A percentile compares a stretch with the other conserved stretches of the same genome.
Conservation (phyloP, 2,329 filamentous ascomycete species). For the Nakataea oryzae region DNA sequence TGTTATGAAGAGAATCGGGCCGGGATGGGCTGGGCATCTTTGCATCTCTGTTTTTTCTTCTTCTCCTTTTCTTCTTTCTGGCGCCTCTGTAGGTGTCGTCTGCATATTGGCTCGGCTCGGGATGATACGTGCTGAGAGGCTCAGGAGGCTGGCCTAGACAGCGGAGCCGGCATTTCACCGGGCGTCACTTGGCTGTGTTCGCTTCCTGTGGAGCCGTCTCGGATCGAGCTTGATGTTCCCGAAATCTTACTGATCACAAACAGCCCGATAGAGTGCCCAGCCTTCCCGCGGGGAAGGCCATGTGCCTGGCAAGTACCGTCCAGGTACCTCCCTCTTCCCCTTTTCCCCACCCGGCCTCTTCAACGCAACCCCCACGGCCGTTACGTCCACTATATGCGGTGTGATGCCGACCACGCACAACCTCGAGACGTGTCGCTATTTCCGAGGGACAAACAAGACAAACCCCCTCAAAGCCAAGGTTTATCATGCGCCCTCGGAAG, state of each 20-base stretch:
- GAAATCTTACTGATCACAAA: not conserved
- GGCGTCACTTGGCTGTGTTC: not conserved
- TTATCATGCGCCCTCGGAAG: not conserved
- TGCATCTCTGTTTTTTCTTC: not conserved
- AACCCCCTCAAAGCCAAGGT: not conserved
- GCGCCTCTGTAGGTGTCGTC: not conserved
- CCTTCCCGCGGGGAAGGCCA: too few relatives aligned
- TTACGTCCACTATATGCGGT: not conserved
- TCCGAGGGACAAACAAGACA: not conserved
- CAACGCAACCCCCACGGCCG: not conserved
- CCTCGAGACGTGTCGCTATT: not conserved
- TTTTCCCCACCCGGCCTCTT: not conserved
- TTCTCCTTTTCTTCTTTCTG: not conserved
- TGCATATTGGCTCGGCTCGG: not conserved
- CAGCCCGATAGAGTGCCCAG: too few relatives aligned
- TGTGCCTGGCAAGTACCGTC: not conserved
- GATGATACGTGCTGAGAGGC: not conserved
- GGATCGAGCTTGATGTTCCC: not conserved
- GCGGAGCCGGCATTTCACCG: not conserved
- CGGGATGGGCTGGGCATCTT: not conserved
- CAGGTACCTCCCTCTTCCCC: not conserved
- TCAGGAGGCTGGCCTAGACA: too few relatives aligned
- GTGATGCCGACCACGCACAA: not conserved
- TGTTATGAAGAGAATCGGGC: not conserved
- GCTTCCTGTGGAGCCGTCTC: not conserved